These are phyloP conservation scores for Saturnispora kantuleensis DNA, from an alignment of 805 yeast genomes.

Conservation along the genomic window DNA sequence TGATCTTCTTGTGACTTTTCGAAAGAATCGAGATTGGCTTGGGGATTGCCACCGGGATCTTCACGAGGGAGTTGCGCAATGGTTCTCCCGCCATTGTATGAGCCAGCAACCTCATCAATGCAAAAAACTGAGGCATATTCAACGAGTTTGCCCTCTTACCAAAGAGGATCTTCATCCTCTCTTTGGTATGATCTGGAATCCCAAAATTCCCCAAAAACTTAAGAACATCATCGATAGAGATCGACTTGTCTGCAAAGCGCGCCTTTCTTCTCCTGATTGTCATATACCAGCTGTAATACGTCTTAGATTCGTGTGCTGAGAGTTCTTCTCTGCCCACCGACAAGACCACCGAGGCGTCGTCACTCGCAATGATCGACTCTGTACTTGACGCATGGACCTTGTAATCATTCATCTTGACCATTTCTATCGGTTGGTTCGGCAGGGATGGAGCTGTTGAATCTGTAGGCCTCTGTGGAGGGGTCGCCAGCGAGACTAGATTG, in stretches of 20 bases:
- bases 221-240: conserved; percentile 70
- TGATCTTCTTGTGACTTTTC: conserved; percentile 35
- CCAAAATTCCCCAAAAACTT: conserved; percentile 70
- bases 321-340: conserved; percentile 60
- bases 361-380: conserved; percentile 20
- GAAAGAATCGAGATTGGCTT: conserved; percentile 71
- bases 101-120: conserved; percentile 68
- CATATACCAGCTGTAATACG: conserved; percentile 90
- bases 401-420: not conserved
- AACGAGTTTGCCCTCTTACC: conserved; percentile 48
- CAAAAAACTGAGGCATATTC: conserved; percentile 87
- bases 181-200: conserved; percentile 40
- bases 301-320: conserved; percentile 66
- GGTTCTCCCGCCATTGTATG: conserved; percentile 45
- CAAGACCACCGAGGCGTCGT: conserved; percentile 43
- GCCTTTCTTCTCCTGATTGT: conserved; percentile 61
- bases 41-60: conserved; percentile 56
- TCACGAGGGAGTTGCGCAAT: conserved; percentile 47
- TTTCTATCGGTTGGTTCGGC: not conserved
- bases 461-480: not conserved
- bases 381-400: conserved; percentile 19
- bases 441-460: not conserved
- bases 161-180: conserved; percentile 40
- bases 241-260: conserved; percentile 41
- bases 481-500: conserved; percentile 1